Base-by-base conservation (phyloP, 2,329 filamentous ascomycete species). In the Colletotrichum tabaci region DNA sequence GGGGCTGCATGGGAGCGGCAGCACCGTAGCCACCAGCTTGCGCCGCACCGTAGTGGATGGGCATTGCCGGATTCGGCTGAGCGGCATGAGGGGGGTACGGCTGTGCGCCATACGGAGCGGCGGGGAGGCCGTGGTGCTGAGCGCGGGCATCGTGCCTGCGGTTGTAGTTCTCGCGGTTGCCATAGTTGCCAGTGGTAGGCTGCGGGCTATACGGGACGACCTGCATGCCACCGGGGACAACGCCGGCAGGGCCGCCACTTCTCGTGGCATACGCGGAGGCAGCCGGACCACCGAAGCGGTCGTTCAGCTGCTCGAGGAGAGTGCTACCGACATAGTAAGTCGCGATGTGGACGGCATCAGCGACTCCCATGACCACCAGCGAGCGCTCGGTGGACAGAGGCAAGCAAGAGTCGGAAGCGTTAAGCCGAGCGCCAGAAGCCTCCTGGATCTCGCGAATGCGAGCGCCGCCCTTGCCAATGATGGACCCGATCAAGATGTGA, bases 301-400 rank as follows among this genome's bases (percentile, higher is more conserved):
- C 96, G 64, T 96, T 98, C 71, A 99, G 88, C 84, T 99, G 96
- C 86, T 99, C 96, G 58, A 97, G 92, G 35, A 99, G 89, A n/a
- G 96, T 99, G 83, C 96, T 97, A 67, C 95, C 96, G 74, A 99
- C 95, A 79, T 99, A 99, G 86, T 98, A 99, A 47, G 96, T 98
- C 60, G 96, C 96, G 82, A 99, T 99, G 84, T 99, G 96, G 60
- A 99, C 96, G 70, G 96, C 96, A 85, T 99, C 96, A 65, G 96
- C 96, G 70, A 99, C 96, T 81, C 96, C 96, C 83, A 98, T 94
- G 40, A 99, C 95, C 62, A 99, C 96, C 60, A 99, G 90, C n/a
- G 96, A 98, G 58, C 96, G 94, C 85, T 99, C 96, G 71, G 95
- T 97, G 21, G 96, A 99, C 73, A 98, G 89, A 60, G 96, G 96